These are phyloP conservation scores for Colletotrichum aenigma DNA, from an alignment of 2,329 filamentous ascomycete genomes.

Conservation along the genomic window DNA sequence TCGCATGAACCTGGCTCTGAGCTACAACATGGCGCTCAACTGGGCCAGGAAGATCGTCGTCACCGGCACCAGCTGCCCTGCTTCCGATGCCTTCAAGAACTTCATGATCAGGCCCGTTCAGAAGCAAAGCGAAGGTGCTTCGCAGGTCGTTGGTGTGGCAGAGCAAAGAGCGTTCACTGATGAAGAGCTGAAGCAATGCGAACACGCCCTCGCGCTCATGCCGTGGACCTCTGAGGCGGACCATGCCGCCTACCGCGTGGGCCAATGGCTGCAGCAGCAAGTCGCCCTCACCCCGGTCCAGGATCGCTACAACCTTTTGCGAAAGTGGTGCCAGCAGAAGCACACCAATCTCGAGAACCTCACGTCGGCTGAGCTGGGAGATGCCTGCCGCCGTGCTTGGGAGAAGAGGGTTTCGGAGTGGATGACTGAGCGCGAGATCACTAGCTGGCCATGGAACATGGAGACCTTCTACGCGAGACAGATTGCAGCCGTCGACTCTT, in stretches of 20 bases:
- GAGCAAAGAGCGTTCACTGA: accelerated
- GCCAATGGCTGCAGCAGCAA: background rate
- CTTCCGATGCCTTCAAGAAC: background rate
- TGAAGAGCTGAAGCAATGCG: background rate
- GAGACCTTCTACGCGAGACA: background rate
- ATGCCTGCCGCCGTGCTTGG: background rate
- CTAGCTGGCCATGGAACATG: background rate
- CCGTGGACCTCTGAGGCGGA: background rate
- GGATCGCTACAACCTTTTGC: background rate
- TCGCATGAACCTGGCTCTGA: background rate
- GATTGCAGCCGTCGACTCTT: background rate
- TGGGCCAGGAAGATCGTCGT: background rate
- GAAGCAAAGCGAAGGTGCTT: background rate
- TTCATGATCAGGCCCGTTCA: background rate
- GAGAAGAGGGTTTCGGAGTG: background rate
- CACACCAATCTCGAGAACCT: background rate
- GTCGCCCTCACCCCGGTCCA: background rate
- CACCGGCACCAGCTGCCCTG: background rate
- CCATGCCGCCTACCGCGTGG: background rate
- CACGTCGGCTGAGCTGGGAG: background rate
- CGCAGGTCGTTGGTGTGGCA: background rate
- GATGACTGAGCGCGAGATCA: background rate
- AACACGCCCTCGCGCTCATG: background rate
- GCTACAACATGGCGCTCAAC: background rate
- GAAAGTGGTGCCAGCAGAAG: background rate